A percentile compares a stretch with the other conserved stretches of the same genome.
Evolutionary conservation across 345 rosid genomes (phyloP).

Genomic region (Populus deltoides): DNA sequence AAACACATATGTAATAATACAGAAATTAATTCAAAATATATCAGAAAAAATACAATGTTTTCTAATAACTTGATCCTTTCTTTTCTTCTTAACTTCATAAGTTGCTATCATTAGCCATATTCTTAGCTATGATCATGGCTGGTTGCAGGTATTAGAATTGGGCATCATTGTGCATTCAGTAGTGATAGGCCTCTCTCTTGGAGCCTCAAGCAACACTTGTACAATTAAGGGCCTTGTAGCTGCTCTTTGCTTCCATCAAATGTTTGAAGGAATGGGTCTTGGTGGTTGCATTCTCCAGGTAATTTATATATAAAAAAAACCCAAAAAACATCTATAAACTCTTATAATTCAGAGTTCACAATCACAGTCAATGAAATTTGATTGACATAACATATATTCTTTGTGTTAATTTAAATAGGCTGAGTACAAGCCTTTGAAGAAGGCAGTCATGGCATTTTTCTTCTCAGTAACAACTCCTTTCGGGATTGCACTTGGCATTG

Average conservation of each 20-base stretch:
- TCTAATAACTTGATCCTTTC: too few relatives aligned
- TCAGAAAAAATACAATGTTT: too few relatives aligned
- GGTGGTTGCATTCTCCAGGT: conserved; percentile 71
- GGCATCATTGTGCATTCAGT: conserved; percentile 74
- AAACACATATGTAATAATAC: too few relatives aligned
- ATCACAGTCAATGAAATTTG: too few relatives aligned
- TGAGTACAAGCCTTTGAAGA: neutral
- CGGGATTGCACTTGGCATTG: conserved; percentile 60
- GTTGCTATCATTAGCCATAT: too few relatives aligned
- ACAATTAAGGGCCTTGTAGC: conserved; percentile 52
- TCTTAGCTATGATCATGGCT: too few relatives aligned
- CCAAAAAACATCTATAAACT: too few relatives aligned
- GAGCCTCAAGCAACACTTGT: conserved; percentile 54
- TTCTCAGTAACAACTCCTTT: conserved; percentile 62
- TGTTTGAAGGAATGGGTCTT: conserved; percentile 76
- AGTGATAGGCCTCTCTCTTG: conserved; percentile 61
- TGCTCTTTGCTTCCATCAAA: conserved; percentile 72
- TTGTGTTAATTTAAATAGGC: neutral
- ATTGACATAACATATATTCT: too few relatives aligned
- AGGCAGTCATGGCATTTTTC: conserved; percentile 46
- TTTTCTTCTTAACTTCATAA: too few relatives aligned
- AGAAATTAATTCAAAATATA: too few relatives aligned
- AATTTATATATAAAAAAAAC: neutral
- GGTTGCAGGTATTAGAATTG: conserved; percentile 54
- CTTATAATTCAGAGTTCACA: too few relatives aligned